Conservation (phyloP, 2,329 filamentous ascomycete genomes). For the Capronia coronata region DNA sequence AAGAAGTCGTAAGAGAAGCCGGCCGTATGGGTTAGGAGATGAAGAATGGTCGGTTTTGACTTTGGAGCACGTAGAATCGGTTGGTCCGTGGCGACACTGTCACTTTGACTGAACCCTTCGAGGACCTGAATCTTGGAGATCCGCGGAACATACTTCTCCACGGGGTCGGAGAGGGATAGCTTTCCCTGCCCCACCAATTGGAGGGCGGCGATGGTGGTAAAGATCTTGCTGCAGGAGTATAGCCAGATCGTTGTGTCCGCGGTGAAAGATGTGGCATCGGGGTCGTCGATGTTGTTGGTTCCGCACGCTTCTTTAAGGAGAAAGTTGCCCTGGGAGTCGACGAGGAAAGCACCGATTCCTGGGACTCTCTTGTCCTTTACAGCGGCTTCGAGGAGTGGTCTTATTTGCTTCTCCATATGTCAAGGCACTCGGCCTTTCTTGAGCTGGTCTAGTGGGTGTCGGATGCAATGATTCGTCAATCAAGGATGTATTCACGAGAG, state of each 20-base stretch:
- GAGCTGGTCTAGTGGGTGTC: too few relatives aligned
- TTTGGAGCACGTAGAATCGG: constrained; percentile 12
- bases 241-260: constrained; percentile 18
- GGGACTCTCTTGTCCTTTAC: constrained; percentile 24
- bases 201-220: constrained; percentile 21
- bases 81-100: too few relatives aligned
- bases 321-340: constrained; percentile 21
- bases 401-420: constrained; percentile 20
- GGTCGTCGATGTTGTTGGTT: constrained; percentile 16
- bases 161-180: constrained; percentile 22
- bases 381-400: constrained; percentile 19
- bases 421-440: too few relatives aligned
- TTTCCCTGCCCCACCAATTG: constrained; percentile 26
- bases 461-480: too few relatives aligned
- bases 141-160: constrained; percentile 22
- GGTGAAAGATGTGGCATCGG: constrained; percentile 11
- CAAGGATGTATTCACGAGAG: too few relatives aligned
- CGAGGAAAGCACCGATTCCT: constrained; percentile 17
- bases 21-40: constrained; percentile 23
- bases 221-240: constrained; percentile 25
- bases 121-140: constrained; percentile 21
- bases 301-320: constrained; percentile 21
- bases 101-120: too few relatives aligned
- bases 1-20: constrained; percentile 26
- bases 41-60: constrained; percentile 18